A percentile compares a stretch with the other conserved stretches of the same genome.
phyloP scores from a whole-genome alignment of 495 filamentous ascomycete species.

The Hypoxylon trugodes region DNA sequence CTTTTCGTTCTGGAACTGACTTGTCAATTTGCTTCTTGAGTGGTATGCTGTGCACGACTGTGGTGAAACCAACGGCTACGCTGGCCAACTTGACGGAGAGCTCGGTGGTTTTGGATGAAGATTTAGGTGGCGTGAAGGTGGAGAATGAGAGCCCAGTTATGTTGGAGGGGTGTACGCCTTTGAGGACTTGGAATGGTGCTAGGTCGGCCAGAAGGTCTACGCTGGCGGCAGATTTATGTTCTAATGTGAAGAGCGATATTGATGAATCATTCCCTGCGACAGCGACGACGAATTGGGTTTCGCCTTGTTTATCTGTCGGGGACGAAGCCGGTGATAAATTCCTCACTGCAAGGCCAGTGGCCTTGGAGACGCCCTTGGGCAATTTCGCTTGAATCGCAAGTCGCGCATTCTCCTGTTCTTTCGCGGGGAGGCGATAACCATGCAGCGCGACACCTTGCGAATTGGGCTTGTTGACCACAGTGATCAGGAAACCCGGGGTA shows the following conservation, averaged over 20 bases:
- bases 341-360: slow-evolving; percentile 77
- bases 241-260: slow-evolving; percentile 77
- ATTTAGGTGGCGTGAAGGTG: slow-evolving; percentile 66
- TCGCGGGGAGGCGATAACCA: slow-evolving; percentile 58
- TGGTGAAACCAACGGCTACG: slow-evolving; percentile 82
- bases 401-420: slow-evolving; percentile 50
- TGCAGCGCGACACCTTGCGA: slow-evolving; percentile 59
- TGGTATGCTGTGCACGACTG: slow-evolving; percentile 84
- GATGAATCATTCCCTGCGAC: slow-evolving; percentile 84
- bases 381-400: slow-evolving; percentile 52
- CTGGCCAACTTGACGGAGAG: slow-evolving; percentile 77
- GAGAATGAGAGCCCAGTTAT: slow-evolving; percentile 90
- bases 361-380: slow-evolving; percentile 55
- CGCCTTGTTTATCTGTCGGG: slow-evolving; percentile 54
- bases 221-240: slow-evolving; percentile 56
- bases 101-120: slow-evolving; percentile 57
- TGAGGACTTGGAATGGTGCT: slow-evolving; percentile 68
- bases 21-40: slow-evolving; percentile 61
- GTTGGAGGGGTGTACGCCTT: slow-evolving; percentile 79
- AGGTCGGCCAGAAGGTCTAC: slow-evolving; percentile 66
- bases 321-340: slow-evolving; percentile 64
- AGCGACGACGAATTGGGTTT: slow-evolving; percentile 80
- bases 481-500: slow-evolving; percentile 76
- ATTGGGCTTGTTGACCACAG: slow-evolving; percentile 61
- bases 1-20: slow-evolving; percentile 53